phyloP scores from a whole-genome alignment of 106 monocot genomes.

The Vanilla planifolia region DNA sequence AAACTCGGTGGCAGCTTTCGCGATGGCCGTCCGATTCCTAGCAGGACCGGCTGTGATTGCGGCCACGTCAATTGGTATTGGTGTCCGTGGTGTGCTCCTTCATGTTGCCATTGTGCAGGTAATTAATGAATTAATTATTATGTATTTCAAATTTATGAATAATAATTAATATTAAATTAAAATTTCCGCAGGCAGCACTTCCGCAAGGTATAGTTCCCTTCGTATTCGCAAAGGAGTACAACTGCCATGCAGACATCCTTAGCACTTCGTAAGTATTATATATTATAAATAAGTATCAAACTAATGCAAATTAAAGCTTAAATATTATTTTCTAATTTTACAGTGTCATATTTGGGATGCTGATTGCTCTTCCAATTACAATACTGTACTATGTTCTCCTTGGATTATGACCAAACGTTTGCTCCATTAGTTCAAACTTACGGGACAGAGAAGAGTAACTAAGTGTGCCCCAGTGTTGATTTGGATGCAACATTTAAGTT shows the following conservation, averaged over 20 bases:
- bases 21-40: constrained; percentile 81
- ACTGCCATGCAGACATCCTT: constrained; percentile 76
- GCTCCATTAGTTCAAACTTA: too few relatives aligned
- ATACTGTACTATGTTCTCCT: constrained; percentile 64
- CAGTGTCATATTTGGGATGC: constrained; percentile 76
- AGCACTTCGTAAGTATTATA: constrained; percentile 46
- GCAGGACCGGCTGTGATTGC: constrained; percentile 81
- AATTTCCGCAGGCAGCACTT: constrained; percentile 61
- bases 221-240: constrained; percentile 93
- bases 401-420: constrained; percentile 45
- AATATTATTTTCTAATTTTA: not conserved
- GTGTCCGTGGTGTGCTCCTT: constrained; percentile 69
- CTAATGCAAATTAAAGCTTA: not conserved
- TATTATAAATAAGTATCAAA: not conserved
- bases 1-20: constrained; percentile 61
- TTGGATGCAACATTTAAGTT: too few relatives aligned
- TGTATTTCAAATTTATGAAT: not conserved
- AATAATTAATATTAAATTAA: not conserved
- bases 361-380: constrained; percentile 54
- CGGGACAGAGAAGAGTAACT: too few relatives aligned
- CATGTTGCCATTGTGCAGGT: constrained; percentile 87
- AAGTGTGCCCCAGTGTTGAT: too few relatives aligned
- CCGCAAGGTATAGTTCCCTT: constrained; percentile 92
- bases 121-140: not conserved
- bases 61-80: constrained; percentile 64